Evolutionary conservation across 2,329 filamentous ascomycete species (phyloP).

Genomic region (Neofusicoccum sp.): DNA sequence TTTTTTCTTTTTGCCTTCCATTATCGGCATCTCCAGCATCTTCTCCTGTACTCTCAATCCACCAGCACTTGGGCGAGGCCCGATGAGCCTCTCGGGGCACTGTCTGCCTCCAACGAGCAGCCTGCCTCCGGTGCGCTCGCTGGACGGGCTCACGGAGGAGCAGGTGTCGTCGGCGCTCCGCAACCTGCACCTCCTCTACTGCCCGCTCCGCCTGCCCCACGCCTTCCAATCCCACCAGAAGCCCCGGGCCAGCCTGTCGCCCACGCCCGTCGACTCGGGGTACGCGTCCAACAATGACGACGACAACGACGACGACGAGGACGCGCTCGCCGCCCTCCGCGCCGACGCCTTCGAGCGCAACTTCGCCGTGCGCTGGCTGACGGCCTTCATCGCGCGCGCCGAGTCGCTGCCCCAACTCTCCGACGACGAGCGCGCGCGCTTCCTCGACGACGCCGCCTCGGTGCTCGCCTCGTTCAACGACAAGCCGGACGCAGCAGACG

Average conservation of each 20-base stretch:
- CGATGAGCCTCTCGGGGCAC: constrained; percentile 29
- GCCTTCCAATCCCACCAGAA: constrained; percentile 19
- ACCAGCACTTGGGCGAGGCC: neutral
- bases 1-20: no score
- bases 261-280: constrained; percentile 31
- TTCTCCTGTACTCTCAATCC: neutral
- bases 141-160: constrained; percentile 26
- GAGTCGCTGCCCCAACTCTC: constrained; percentile 28
- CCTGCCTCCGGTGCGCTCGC: constrained; percentile 28
- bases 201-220: constrained; percentile 32
- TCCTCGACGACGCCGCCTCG: constrained; percentile 34
- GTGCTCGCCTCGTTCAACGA: constrained; percentile 27
- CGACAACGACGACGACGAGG: constrained; percentile 21
- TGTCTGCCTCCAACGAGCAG: constrained; percentile 36
- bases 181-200: constrained; percentile 32
- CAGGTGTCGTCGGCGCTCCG: constrained; percentile 27
- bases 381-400: constrained; percentile 29
- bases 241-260: constrained; percentile 17
- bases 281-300: constrained; percentile 35
- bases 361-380: constrained; percentile 34
- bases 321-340: constrained; percentile 30
- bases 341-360: constrained; percentile 34
- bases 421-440: constrained; percentile 26
- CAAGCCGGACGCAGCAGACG: neutral
- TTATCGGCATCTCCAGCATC: neutral